Percentiles rank a stretch among this genome's conserved stretches.
These are phyloP conservation scores for Penicillium verhagenii DNA, from an alignment of 495 filamentous ascomycete species.

Conservation along the genomic window DNA sequence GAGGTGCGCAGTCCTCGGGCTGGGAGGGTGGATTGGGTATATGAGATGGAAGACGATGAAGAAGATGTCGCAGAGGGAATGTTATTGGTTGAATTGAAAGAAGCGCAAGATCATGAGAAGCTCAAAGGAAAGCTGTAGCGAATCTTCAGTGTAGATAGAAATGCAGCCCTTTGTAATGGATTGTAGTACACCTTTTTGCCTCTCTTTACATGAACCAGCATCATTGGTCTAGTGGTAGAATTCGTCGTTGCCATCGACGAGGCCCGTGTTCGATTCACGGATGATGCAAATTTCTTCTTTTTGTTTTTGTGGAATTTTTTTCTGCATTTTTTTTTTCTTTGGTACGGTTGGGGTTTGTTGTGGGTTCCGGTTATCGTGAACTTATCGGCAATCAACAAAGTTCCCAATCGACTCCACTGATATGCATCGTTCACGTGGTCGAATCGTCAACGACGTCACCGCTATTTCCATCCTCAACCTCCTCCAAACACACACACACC, in stretches of 20 bases:
- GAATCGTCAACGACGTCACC: constrained; percentile 12
- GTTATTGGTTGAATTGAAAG: constrained; percentile 51
- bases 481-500: background rate
- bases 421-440: constrained; percentile 1
- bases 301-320: background rate
- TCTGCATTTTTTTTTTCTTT: background rate
- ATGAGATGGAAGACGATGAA: constrained; percentile 54
- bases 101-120: constrained; percentile 6
- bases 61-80: constrained; percentile 61
- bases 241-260: constrained; percentile 61
- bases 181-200: background rate
- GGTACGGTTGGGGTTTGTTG: background rate
- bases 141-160: background rate
- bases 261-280: constrained; percentile 60
- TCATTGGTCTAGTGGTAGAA: constrained; percentile 61
- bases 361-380: constrained; percentile 4
- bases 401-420: background rate
- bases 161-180: background rate
- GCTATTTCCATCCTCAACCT: constrained; percentile 1
- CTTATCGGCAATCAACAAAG: background rate
- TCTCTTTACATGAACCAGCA: constrained; percentile 26
- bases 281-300: constrained; percentile 42
- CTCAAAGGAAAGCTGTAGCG: constrained; percentile 31
- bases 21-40: constrained; percentile 54
- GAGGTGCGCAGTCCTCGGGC: constrained; percentile 52